Conservation (phyloP, 83 land plant genomes). For the Diphasiastrum complanatum region DNA sequence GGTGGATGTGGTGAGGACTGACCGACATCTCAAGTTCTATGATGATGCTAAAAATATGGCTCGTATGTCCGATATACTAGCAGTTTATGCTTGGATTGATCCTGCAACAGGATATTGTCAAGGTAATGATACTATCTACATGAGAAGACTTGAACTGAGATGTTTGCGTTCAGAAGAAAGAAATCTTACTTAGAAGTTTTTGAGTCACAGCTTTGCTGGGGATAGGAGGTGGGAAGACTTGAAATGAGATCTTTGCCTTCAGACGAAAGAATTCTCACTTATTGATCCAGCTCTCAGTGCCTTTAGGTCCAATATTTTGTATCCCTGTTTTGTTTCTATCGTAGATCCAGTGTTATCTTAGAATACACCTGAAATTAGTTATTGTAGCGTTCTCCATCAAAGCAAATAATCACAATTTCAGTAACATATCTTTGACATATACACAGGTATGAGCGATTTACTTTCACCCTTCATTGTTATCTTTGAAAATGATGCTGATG, state of each 20-base stretch:
- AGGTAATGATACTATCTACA: neutral
- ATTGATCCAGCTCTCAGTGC: no score
- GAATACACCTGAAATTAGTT: no score
- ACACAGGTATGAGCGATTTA: slow-evolving; percentile 15
- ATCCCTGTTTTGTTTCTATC: no score
- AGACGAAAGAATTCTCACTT: no score
- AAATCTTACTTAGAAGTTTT: neutral
- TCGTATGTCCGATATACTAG: slow-evolving; percentile 14
- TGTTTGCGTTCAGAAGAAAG: neutral
- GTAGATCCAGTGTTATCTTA: no score
- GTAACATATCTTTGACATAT: no score
- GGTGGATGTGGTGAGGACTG: slow-evolving; percentile 15
- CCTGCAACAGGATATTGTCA: slow-evolving; percentile 17
- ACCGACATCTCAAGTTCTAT: slow-evolving; percentile 15
- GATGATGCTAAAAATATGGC: slow-evolving; percentile 13
- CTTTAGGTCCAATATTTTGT: no score
- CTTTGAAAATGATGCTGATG: slow-evolving; percentile 12
- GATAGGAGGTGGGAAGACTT: no score
- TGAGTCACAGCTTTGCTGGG: neutral
- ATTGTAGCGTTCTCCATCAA: no score
- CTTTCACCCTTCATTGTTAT: slow-evolving; percentile 13
- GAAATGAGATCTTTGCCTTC: no score
- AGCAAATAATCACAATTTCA: no score
- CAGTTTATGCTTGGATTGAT: slow-evolving; percentile 15
- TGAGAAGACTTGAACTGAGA: neutral